These are phyloP conservation scores for Neckera pumila DNA, from an alignment of 225 moss, liverwort and hornwort species.

Conservation along the genomic window DNA sequence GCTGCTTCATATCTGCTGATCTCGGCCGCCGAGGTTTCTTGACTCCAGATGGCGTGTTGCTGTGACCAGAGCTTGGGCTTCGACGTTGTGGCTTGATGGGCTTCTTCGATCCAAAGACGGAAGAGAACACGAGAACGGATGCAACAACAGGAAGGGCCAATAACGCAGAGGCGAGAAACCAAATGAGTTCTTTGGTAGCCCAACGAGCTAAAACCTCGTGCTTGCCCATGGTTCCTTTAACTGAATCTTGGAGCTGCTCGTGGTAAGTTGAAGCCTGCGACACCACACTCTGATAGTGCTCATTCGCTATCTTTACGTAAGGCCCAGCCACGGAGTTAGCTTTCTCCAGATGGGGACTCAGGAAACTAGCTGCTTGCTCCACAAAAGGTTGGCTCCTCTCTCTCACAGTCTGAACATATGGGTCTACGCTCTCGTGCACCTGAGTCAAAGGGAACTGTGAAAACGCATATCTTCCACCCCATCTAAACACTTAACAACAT, in stretches of 20 bases:
- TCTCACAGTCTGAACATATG: conserved; percentile 48
- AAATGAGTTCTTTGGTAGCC: conserved; percentile 63
- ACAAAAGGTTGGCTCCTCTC: conserved; percentile 63
- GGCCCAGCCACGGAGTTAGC: conserved; percentile 45
- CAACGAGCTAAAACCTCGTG: conserved; percentile 36
- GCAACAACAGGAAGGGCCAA: conserved; percentile 66
- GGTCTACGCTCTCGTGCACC: conserved; percentile 52
- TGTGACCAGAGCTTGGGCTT: conserved; percentile 2
- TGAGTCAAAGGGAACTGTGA: neutral
- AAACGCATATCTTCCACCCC: neutral
- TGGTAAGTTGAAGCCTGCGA: conserved; percentile 55
- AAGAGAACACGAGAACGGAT: conserved; percentile 41
- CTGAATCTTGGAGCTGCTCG: conserved; percentile 61
- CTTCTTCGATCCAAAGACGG: conserved; percentile 51
- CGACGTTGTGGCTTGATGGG: conserved; percentile 19
- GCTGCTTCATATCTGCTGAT: conserved; percentile 2
- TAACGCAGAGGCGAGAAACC: conserved; percentile 67
- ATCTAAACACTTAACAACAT: neutral
- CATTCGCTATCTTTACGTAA: conserved; percentile 55
- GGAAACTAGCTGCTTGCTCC: conserved; percentile 44
- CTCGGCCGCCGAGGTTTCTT: conserved; percentile 31
- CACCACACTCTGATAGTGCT: conserved; percentile 50
- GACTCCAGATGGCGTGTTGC: neutral
- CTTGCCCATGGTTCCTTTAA: conserved; percentile 54
- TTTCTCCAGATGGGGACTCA: conserved; percentile 53